A percentile compares a stretch with the other conserved stretches of the same genome.
These are phyloP conservation scores for Hyphodiscus sp. DNA, from an alignment of 2,329 filamentous ascomycete species.

Conservation along the genomic window DNA sequence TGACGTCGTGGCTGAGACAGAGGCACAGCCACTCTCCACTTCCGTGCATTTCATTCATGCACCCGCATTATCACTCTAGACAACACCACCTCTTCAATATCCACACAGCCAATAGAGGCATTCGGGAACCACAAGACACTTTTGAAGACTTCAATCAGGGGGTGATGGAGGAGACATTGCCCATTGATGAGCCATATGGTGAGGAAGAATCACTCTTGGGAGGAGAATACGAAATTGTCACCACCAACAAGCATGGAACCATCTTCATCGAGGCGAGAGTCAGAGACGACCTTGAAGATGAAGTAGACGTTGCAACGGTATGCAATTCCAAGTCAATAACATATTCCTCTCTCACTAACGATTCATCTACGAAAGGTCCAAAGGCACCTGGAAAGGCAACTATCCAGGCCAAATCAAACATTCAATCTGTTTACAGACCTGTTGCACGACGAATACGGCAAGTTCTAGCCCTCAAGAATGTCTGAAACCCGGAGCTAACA, in stretches of 20 bases:
- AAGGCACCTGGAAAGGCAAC: background rate
- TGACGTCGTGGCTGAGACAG: background rate
- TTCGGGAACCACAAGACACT: background rate
- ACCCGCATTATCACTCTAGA: background rate
- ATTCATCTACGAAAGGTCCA: background rate
- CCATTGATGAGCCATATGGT: background rate
- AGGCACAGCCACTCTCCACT: background rate
- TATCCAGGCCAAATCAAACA: background rate
- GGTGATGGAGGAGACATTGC: background rate
- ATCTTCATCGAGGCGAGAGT: constrained; percentile 15
- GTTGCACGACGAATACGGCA: background rate
- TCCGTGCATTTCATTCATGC: background rate
- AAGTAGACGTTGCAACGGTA: background rate
- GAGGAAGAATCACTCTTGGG: background rate
- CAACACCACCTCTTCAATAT: background rate
- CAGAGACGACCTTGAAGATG: background rate
- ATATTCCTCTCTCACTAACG: background rate
- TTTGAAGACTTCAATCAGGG: background rate
- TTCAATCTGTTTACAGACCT: background rate
- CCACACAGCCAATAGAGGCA: background rate
- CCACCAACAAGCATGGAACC: constrained; percentile 3
- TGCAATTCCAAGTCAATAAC: background rate
- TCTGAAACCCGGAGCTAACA: background rate
- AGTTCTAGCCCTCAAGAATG: background rate
- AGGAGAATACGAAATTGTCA: background rate